Base-by-base conservation (phyloP, 208 protist genomes). In the Porcisia hertigi region DNA sequence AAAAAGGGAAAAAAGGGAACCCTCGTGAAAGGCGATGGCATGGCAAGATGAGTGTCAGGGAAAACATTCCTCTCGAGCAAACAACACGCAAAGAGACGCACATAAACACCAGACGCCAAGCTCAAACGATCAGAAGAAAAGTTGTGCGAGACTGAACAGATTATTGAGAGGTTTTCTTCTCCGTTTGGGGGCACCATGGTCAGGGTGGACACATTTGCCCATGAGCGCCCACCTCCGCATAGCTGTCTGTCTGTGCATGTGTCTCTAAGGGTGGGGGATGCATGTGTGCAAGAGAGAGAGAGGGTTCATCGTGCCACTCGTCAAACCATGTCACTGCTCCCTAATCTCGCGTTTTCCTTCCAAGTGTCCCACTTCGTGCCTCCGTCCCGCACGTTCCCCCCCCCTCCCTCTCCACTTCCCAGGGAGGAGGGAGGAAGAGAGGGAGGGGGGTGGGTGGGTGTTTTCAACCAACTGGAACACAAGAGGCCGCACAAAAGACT, bases 81-180 rank as follows among this genome's bases (percentile, higher is more conserved):
- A 49, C 45, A 69, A 41, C 39, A 62, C 59, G 20, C 49, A 20
- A 18, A 20, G 52, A 73, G 23, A 18, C 30, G 2, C 9, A 11
- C 23, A 59, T 69, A 58, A 81, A 72, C 58, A 71, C 79, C 54
- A 57, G 58, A 71, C 47, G 64, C 59, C 47, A 16, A 41, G 74
- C 34, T 71, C 16, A n/a, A 60, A 78, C 30, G 67, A 76, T 49
- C 36, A 82, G 18, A 58, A 64, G 70, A 59, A 39, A 12, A 9
- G 9, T 30, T 41, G 11, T 30, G 62, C 54, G 39, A 8, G 20
- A 25, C 41, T 52, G 14, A 58, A 6, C 23, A 1, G 18, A 8
- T 6, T 36, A 58, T 76, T 73, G 64, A 75, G 0, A 41, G 63
- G n/a, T n/a, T n/a, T n/a, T n/a, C n/a, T 69, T 16, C 66, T 59